A percentile compares a stretch with the other conserved stretches of the same genome.
Conservation (phyloP, 1,284 basidiomycete genomes). For the Tilletiopsis washingtonensis region DNA sequence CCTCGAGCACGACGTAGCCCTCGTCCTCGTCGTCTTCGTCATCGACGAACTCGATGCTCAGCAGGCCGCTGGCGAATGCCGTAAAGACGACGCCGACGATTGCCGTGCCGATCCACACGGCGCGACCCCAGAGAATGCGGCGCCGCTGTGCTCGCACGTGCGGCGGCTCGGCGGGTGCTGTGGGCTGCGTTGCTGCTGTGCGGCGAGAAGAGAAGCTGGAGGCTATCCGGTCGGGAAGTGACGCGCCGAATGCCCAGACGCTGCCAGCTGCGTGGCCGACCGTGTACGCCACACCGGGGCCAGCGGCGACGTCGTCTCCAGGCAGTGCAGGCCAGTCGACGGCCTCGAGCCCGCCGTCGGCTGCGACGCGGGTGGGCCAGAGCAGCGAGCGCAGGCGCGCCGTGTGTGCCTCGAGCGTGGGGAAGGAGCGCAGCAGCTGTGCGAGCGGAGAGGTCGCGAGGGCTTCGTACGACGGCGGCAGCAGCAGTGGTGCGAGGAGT, state of each 20-base stretch:
- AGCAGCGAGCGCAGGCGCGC: not conserved
- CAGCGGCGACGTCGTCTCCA: not conserved
- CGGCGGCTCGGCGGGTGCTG: too few relatives aligned
- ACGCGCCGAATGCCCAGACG: too few relatives aligned
- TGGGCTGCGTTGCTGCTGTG: not conserved
- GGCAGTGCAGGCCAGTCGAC: slow-evolving; percentile 1
- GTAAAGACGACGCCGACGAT: slow-evolving; percentile 4
- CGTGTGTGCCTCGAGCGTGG: not conserved
- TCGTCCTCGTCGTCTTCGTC: slow-evolving; percentile 1
- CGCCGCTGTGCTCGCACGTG: not conserved
- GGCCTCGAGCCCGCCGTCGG: not conserved
- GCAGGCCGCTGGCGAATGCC: slow-evolving; percentile 5
- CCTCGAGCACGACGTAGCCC: not conserved
- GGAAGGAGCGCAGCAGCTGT: not conserved
- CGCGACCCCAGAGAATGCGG: not conserved
- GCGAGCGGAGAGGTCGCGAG: not conserved
- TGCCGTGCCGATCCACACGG: slow-evolving; percentile 3
- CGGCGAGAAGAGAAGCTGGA: too few relatives aligned
- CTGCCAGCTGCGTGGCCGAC: not conserved
- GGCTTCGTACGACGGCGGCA: not conserved
- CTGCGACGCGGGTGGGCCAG: not conserved
- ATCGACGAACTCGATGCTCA: not conserved
- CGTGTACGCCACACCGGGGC: not conserved
- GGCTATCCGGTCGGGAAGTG: too few relatives aligned
- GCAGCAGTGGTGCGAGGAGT: slow-evolving; percentile 1